Percentiles rank a stretch among this genome's conserved stretches.
These are phyloP conservation scores for Castanea sativa DNA, from an alignment of 306 rosid genomes.

Conservation along the genomic window DNA sequence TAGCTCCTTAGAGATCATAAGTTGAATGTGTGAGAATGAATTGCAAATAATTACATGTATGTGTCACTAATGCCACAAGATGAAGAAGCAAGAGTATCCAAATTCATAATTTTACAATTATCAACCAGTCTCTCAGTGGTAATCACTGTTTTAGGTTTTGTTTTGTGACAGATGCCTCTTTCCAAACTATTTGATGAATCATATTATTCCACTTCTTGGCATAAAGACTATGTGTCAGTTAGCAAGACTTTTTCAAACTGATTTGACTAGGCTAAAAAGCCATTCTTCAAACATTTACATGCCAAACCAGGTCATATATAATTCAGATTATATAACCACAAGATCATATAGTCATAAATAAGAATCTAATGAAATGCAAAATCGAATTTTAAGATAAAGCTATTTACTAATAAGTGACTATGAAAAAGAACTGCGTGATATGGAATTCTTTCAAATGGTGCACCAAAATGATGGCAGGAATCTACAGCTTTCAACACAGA, in stretches of 20 bases:
- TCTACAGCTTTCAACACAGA: conserved; percentile 14
- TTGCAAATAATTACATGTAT: neutral
- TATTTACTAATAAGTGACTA: neutral
- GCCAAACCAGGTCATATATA: neutral
- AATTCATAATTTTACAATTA: neutral
- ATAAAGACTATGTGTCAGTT: neutral
- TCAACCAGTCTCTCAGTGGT: neutral
- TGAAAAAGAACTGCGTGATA: neutral
- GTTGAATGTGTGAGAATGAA: neutral
- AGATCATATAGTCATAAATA: neutral
- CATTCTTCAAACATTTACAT: neutral
- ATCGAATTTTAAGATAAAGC: neutral
- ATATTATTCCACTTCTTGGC: neutral
- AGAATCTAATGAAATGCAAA: neutral
- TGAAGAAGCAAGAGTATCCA: neutral
- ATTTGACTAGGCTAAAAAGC: neutral
- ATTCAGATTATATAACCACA: neutral
- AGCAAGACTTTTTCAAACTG: neutral
- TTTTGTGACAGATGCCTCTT: neutral
- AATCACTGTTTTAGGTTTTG: neutral
- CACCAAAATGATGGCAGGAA: neutral
- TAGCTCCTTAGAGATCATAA: neutral
- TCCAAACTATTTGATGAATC: neutral
- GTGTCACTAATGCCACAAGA: neutral
- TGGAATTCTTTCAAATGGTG: neutral